Evolutionary conservation across 2,329 filamentous ascomycete genomes (phyloP).

Genomic region (Neonectria hederae): DNA sequence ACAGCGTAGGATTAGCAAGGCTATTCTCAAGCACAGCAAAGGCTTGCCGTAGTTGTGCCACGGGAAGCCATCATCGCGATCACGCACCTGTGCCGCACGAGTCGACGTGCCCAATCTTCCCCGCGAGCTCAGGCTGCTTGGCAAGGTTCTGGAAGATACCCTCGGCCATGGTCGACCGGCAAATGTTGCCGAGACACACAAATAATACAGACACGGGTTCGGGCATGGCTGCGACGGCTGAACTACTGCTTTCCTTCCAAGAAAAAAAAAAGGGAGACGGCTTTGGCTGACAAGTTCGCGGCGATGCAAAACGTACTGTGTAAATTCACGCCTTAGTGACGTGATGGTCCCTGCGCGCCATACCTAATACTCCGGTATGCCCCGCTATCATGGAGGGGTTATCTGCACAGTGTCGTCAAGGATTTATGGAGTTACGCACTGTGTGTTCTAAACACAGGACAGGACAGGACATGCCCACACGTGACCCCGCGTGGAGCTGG

Average conservation of each 20-base stretch:
- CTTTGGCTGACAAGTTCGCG: constrained; percentile 17
- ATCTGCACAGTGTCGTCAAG: constrained; percentile 2
- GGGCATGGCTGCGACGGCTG: constrained; percentile 43
- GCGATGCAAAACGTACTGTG: constrained; percentile 31
- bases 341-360: constrained; percentile 37
- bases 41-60: constrained; percentile 4
- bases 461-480: too few relatives aligned
- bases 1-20: constrained; percentile 20
- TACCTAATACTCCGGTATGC: constrained; percentile 37
- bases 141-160: constrained; percentile 84
- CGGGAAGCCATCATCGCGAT: not conserved
- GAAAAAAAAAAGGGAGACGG: constrained; percentile 11
- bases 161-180: constrained; percentile 93
- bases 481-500: constrained; percentile 36
- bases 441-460: too few relatives aligned
- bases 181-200: constrained; percentile 97
- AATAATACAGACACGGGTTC: constrained; percentile 80
- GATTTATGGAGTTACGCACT: constrained; percentile 12
- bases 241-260: not conserved
- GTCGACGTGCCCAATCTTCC: constrained; percentile 75
- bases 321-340: constrained; percentile 38
- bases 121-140: constrained; percentile 67
- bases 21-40: not conserved
- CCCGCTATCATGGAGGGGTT: constrained; percentile 42
- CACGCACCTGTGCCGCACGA: constrained; percentile 81